These are phyloP conservation scores for Ophiocordyceps unilateralis DNA, from an alignment of 2,329 filamentous ascomycete species.

Conservation along the genomic window DNA sequence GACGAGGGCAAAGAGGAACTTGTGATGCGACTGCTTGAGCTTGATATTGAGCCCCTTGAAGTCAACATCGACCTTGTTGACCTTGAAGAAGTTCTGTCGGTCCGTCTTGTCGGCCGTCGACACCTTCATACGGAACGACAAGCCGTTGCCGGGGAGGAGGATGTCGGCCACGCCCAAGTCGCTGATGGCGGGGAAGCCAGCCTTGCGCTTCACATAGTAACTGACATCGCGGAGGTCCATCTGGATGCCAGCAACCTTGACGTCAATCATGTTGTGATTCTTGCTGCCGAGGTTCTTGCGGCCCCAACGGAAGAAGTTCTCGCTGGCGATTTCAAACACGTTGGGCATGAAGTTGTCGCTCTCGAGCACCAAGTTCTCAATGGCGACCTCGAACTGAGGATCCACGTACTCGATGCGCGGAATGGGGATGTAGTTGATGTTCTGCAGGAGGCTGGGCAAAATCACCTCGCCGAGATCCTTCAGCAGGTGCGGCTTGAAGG, in stretches of 20 bases:
- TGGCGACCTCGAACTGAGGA: slow-evolving; percentile 63
- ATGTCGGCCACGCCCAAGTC: slow-evolving; percentile 84
- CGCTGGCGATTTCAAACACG: slow-evolving; percentile 67
- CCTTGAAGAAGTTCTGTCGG: slow-evolving; percentile 76
- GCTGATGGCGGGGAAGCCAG: slow-evolving; percentile 75
- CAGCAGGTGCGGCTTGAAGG: slow-evolving; percentile 83
- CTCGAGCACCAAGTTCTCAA: slow-evolving; percentile 91
- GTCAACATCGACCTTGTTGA: slow-evolving; percentile 73
- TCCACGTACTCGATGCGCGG: slow-evolving; percentile 90
- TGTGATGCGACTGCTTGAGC: slow-evolving; percentile 88
- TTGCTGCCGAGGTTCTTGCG: slow-evolving; percentile 73
- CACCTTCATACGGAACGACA: slow-evolving; percentile 83
- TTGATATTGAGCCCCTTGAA: slow-evolving; percentile 75
- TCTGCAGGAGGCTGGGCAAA: slow-evolving; percentile 66
- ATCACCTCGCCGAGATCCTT: slow-evolving; percentile 83
- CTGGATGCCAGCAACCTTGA: slow-evolving; percentile 79
- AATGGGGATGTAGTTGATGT: slow-evolving; percentile 75
- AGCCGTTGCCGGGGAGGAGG: slow-evolving; percentile 68
- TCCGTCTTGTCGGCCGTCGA: slow-evolving; percentile 65
- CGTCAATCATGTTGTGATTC: slow-evolving; percentile 65
- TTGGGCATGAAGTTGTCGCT: slow-evolving; percentile 96
- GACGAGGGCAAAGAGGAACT: slow-evolving; percentile 69
- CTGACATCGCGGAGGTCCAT: slow-evolving; percentile 82
- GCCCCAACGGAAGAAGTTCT: slow-evolving; percentile 91
- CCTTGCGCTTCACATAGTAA: slow-evolving; percentile 90